phyloP scores from a whole-genome alignment of 2,329 filamentous ascomycete species.

The Hypoxylon rubiginosum region DNA sequence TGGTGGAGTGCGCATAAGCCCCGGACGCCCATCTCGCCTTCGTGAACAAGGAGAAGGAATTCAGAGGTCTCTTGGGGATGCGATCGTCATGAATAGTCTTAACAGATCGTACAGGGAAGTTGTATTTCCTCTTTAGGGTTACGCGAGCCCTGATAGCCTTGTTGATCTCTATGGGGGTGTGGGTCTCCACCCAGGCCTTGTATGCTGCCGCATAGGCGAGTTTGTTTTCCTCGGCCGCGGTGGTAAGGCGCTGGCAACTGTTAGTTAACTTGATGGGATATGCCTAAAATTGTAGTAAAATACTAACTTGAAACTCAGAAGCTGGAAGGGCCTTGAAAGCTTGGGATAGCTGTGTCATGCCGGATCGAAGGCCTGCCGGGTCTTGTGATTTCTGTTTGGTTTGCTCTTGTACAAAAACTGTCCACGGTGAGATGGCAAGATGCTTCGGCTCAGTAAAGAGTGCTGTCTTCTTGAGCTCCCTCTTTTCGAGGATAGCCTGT shows the following conservation, averaged over 20 bases:
- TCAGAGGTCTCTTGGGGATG: slow-evolving; percentile 57
- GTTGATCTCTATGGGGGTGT: slow-evolving; percentile 57
- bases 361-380: slow-evolving; percentile 26
- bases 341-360: slow-evolving; percentile 48
- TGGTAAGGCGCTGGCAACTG: slow-evolving; percentile 54
- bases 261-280: slow-evolving; percentile 27
- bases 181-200: slow-evolving; percentile 64
- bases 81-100: slow-evolving; percentile 62
- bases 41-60: slow-evolving; percentile 56
- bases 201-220: slow-evolving; percentile 56
- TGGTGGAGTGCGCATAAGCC: slow-evolving; percentile 27
- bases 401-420: slow-evolving; percentile 54
- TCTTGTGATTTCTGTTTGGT: slow-evolving; percentile 43
- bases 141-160: slow-evolving; percentile 64
- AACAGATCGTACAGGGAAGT: slow-evolving; percentile 45
- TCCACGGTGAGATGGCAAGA: slow-evolving; percentile 54
- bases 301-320: slow-evolving; percentile 61
- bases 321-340: slow-evolving; percentile 58
- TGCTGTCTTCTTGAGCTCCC: slow-evolving; percentile 56
- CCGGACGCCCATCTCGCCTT: slow-evolving; percentile 55
- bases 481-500: slow-evolving; percentile 49
- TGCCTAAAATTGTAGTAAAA: not conserved
- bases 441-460: slow-evolving; percentile 57
- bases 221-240: slow-evolving; percentile 56
- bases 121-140: slow-evolving; percentile 55